Conservation (phyloP, 1,284 basidiomycete genomes). For the Naganishia sp. region DNA sequence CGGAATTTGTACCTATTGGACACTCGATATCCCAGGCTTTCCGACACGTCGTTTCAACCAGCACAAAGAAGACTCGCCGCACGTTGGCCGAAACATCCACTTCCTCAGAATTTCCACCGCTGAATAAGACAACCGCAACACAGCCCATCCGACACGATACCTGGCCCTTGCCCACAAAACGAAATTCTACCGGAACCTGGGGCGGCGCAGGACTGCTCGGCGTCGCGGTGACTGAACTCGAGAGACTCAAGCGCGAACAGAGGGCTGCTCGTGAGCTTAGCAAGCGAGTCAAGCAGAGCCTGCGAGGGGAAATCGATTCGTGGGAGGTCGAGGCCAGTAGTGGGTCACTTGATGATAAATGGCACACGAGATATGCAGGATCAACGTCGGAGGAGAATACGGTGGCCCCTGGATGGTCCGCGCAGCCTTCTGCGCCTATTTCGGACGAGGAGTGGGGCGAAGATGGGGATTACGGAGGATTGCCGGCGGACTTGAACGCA, state of each 20-base stretch:
- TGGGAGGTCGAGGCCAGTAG: constrained; percentile 1
- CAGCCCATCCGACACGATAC: neutral
- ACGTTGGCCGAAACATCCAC: too few species aligned
- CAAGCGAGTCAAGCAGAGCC: constrained; percentile 6
- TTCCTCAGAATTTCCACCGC: neutral
- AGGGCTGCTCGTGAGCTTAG: neutral
- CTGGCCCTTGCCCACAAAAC: neutral
- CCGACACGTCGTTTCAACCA: neutral
- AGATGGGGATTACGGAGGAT: constrained; percentile 7
- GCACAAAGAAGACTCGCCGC: neutral
- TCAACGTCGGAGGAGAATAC: neutral
- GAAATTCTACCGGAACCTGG: neutral
- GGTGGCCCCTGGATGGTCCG: neutral
- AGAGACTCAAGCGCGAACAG: constrained; percentile 4
- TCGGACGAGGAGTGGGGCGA: constrained; percentile 27
- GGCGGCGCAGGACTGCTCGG: neutral
- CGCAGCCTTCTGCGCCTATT: neutral
- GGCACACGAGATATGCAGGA: too few species aligned
- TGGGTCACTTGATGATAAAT: too few species aligned
- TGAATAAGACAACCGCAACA: neutral
- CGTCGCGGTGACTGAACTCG: neutral
- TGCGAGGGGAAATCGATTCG: constrained; percentile 11
- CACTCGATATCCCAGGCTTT: neutral
- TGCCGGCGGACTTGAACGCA: neutral
- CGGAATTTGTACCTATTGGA: constrained; percentile 1